phyloP scores from a whole-genome alignment of 805 yeast species.

The Kluyveromyces lactis region DNA sequence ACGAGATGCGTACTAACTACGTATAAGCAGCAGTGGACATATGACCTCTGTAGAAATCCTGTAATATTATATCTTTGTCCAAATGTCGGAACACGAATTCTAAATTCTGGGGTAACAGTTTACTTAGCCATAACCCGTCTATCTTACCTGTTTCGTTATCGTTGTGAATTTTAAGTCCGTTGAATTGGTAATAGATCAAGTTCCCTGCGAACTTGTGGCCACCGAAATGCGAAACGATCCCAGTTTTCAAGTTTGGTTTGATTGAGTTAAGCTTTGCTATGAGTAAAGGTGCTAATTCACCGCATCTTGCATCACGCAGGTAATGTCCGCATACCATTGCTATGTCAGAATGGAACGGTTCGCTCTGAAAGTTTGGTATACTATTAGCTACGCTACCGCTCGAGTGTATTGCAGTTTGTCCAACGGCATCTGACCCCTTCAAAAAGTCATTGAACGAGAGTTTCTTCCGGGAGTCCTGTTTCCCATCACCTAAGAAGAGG shows the following conservation, averaged over 20 bases:
- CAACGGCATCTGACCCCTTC: conserved; percentile 11
- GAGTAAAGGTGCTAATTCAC: conserved; percentile 15
- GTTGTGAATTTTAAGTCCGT: conserved; percentile 20
- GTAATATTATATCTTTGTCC: conserved; percentile 39
- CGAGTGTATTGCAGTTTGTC: background rate
- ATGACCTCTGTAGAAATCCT: conserved; percentile 49
- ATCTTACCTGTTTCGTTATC: conserved; percentile 3
- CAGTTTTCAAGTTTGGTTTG: conserved; percentile 30
- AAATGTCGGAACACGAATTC: conserved; percentile 60
- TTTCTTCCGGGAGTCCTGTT: conserved; percentile 1
- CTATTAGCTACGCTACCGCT: background rate
- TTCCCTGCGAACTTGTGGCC: conserved; percentile 87
- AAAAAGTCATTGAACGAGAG: conserved; percentile 11
- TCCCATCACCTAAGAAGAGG: conserved; percentile 14
- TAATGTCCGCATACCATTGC: conserved; percentile 22
- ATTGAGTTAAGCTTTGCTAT: conserved; percentile 9
- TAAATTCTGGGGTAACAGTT: conserved; percentile 58
- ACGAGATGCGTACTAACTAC: conserved; percentile 23
- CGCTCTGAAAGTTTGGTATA: conserved; percentile 3
- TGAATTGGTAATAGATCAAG: conserved; percentile 44
- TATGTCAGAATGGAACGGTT: conserved; percentile 9
- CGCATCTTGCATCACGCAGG: conserved; percentile 24
- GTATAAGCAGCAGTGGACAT: conserved; percentile 12
- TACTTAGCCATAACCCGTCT: conserved; percentile 64
- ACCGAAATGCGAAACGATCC: conserved; percentile 67